Evolutionary conservation across 257 asterid species (phyloP).

Genomic region (Salvia splendens): DNA sequence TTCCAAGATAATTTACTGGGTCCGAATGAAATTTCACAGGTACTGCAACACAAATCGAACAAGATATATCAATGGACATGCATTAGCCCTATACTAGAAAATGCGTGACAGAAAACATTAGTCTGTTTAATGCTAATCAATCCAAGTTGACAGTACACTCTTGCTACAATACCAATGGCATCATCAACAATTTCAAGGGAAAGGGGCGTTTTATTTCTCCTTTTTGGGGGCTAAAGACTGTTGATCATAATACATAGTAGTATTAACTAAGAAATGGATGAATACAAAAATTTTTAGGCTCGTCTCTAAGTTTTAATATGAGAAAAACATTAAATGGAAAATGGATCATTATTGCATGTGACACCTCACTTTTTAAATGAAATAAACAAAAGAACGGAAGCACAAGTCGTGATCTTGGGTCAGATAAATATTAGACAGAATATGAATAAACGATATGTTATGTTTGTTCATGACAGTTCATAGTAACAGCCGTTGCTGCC

Average conservation of each 20-base stretch:
- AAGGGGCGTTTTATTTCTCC: too few species aligned
- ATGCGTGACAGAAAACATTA: not conserved
- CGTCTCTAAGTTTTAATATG: not conserved
- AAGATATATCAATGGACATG: conserved; percentile 19
- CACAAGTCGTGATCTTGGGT: not conserved
- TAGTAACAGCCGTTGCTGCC: conserved; percentile 1
- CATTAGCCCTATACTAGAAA: not conserved
- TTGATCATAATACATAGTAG: not conserved
- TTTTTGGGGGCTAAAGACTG: not conserved
- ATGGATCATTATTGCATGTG: not conserved
- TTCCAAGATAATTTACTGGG: conserved; percentile 64
- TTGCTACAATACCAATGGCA: not conserved
- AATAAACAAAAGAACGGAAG: not conserved
- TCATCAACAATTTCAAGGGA: not conserved
- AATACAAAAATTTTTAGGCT: not conserved
- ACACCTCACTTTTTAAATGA: not conserved
- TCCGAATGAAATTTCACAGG: conserved; percentile 52
- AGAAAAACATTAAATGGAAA: not conserved
- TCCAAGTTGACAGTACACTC: not conserved
- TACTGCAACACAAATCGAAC: conserved; percentile 42
- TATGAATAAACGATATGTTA: not conserved
- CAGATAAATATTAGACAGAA: not conserved
- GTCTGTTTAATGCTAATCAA: not conserved
- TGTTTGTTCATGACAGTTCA: not conserved
- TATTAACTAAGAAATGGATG: not conserved